Percentiles rank a stretch among this genome's conserved stretches.
Conservation (phyloP, 2,329 filamentous ascomycete genomes). For the Apiospora arundinis region DNA sequence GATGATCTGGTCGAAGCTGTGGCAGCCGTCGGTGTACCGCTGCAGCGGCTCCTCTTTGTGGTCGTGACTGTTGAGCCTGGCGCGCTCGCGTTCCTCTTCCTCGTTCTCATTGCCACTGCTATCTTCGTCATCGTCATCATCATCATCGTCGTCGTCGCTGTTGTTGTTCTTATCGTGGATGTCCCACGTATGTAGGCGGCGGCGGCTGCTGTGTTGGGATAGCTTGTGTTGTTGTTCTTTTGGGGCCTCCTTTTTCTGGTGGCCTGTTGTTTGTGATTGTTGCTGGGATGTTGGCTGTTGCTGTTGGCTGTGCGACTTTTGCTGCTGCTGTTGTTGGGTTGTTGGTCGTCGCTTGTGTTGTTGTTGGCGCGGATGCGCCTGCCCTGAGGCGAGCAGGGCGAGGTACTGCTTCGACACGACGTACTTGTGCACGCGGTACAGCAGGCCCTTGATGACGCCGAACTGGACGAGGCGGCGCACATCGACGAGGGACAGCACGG, state of each 20-base stretch:
- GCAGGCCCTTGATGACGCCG: constrained; percentile 90
- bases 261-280: neutral
- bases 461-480: constrained; percentile 93
- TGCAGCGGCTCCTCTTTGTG: constrained; percentile 58
- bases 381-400: constrained; percentile 60
- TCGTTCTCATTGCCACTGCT: constrained; percentile 30
- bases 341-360: neutral
- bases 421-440: constrained; percentile 94
- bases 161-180: constrained; percentile 2
- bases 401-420: constrained; percentile 73
- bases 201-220: neutral
- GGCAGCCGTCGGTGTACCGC: constrained; percentile 75
- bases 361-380: constrained; percentile 45
- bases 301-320: constrained; percentile 30
- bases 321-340: neutral
- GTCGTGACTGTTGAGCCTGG: constrained; percentile 33
- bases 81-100: constrained; percentile 29
- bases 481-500: constrained; percentile 78
- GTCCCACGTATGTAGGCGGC: neutral
- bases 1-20: constrained; percentile 83
- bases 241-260: constrained; percentile 33
- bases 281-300: neutral
- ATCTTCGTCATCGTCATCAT: neutral
- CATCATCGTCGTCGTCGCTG: constrained; percentile 5
- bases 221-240: neutral